Evolutionary conservation across 805 yeast genomes (phyloP), one percentile per base, ranked within the genome.

Genomic region (Wickerhamiella parazyma): DNA sequence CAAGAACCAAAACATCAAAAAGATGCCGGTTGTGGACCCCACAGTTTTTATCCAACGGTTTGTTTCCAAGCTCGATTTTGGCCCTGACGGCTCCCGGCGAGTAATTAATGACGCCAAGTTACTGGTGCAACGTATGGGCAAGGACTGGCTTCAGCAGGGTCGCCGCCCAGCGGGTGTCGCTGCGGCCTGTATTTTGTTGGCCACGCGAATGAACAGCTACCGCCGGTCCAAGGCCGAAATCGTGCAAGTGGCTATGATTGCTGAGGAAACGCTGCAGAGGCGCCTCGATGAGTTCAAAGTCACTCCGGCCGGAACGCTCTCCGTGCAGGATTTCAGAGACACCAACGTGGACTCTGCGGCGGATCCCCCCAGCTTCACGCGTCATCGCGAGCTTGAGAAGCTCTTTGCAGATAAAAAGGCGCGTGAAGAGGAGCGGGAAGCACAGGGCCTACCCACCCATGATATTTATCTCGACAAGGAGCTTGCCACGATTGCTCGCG

Each of bases 161-260:
- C 73, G 99, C 57, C 71, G 97, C 49, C 98, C 99, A 0, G 97
- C 98, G 0, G 98, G 99, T 55, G 76, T 91, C 43, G 98, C 98
- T 0, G 99, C 97, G 18, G 98, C 98, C 0, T 86, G 96, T 62
- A 68, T 91, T 1, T 59, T 93, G 36, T 64, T 91, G 41, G 98
- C 99, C 0, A 91, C 96, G 2, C 72, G 98, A 62, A 93, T 91
- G 97, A 91, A 91, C 63, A 87, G 87, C 57, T 78, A 82, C 58
- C 72, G 95, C 56, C 71, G 97, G 56, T 79, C 94, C 2, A 95
- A 89, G 59, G 73, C 87, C 1, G 97, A 93, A 59, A 80, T 91
- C 43, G 96, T 89, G 14, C 89, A 93, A 0, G 91, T 91, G 6
- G 89, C 97, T 1, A 94, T 85, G 59, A 87, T 91, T 20, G 95